Evolutionary conservation across 2,329 filamentous ascomycete species (phyloP), one percentile per base, ranked within the genome.

Genomic region (Fusarium citri): DNA sequence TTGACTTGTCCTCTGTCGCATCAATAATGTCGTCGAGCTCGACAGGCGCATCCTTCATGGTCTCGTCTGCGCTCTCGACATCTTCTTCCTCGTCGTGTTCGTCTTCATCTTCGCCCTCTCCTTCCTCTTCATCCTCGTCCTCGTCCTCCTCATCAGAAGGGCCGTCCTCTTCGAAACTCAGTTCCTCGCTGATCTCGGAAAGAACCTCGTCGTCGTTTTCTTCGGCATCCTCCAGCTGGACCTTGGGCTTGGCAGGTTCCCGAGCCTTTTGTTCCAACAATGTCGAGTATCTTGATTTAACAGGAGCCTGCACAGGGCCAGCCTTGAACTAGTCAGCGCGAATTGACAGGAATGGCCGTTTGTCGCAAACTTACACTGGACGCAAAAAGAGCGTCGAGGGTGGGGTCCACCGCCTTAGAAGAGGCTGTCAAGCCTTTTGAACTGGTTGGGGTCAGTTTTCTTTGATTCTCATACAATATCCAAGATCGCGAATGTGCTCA

Each of bases 351-450:
- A 59, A 57, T 23, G 31, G 16, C 64, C 14, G 37, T 12, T 40
- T 46, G 60, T 64, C 55, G 62, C 57, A 58, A 63, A 86, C 90
- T 82, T 86, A 93, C 91, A 83, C 92, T 94, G 60, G 86, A 83
- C 60, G 90, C 86, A 81, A 94, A 94, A 41, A 94, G 85, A 66
- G 90, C 89, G 75, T 90, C 85, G 71, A 94, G 83, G 59, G 85
- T 82, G 78, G 91, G 90, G 83, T 94, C 91, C 64, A 94, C 83
- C 64, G 85, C 84, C 78, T 87, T 87, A 59, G 82, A 80, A 37
- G 84, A 80, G 66, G 82, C 83, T 54, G 78, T 71, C 64, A 88
- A 73, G 59, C 74, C 72, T 47, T 77, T 73, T 76, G 79, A 80
- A 69, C 82, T 85, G 67, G 23, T 53, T 61, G 40, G 46, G 30